Conservation (phyloP, 495 filamentous ascomycete species). For the Friedmanniomyces simplex region DNA sequence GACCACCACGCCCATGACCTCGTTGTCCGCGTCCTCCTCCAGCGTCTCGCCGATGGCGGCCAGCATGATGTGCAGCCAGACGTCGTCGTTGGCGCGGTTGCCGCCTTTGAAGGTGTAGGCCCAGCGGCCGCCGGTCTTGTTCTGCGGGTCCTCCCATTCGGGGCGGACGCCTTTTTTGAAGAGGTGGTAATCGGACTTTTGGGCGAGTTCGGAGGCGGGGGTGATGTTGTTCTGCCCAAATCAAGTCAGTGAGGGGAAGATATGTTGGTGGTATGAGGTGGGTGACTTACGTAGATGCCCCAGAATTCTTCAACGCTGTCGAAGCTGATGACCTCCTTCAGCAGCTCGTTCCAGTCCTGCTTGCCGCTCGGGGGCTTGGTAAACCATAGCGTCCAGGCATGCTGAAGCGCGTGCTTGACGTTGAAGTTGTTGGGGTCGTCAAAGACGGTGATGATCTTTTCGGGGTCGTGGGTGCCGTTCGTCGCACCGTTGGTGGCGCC, state of each 20-base stretch:
- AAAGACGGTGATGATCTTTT: constrained; percentile 79
- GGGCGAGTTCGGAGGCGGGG: constrained; percentile 81
- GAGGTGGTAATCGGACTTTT: constrained; percentile 98
- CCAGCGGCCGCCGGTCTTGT: constrained; percentile 99
- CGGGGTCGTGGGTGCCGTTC: constrained; percentile 34
- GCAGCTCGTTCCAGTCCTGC: constrained; percentile 97
- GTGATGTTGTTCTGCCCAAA: constrained; percentile 86
- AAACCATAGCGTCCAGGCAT: constrained; percentile 98
- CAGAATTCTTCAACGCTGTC: constrained; percentile 99
- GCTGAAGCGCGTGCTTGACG: constrained; percentile 92
- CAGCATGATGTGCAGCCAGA: constrained; percentile 96
- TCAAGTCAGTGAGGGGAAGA: constrained; percentile 1
- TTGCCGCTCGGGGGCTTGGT: constrained; percentile 97
- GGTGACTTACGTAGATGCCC: constrained; percentile 82
- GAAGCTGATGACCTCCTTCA: constrained; percentile 98
- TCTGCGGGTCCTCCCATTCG: constrained; percentile 96
- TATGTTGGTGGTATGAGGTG: neutral
- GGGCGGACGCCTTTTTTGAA: constrained; percentile 96
- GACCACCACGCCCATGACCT: constrained; percentile 98
- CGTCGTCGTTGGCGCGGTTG: constrained; percentile 83
- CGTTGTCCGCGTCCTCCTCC: constrained; percentile 78
- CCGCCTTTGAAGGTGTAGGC: constrained; percentile 94
- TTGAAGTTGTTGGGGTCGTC: constrained; percentile 97
- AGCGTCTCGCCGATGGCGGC: constrained; percentile 96
- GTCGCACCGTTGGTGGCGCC: constrained; percentile 6